Evolutionary conservation across 129 eudicot species (phyloP), one percentile per base, ranked within the genome.

Genomic region (Smallanthus sonchifolius): DNA sequence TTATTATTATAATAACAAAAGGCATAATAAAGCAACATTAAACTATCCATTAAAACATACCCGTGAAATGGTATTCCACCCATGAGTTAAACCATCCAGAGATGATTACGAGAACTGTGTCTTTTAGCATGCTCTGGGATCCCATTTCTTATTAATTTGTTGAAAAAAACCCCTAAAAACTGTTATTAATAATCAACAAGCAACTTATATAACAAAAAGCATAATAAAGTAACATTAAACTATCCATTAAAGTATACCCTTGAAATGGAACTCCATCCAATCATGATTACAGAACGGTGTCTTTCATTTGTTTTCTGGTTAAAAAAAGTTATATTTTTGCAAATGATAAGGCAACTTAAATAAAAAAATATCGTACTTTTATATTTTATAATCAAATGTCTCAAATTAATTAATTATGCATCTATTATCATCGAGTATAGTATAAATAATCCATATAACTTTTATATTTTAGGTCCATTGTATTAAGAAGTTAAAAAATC

Each of bases 51-150:
- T 66, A 34, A 20, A 65, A 54, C 55, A 54, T 66, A 39, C 67
- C 65, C 45, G 55, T 76, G 80, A 66, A 76, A 10, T 76, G 73
- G 80, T 66, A 66, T 66, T 76, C 67, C 67, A 66, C 49, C 72
- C 16, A 49, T n/a, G n/a, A n/a, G n/a, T n/a, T n/a, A n/a, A n/a
- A n/a, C n/a, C n/a, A n/a, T n/a, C n/a, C n/a, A n/a, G n/a, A n/a
- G n/a, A n/a, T n/a, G n/a, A n/a, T n/a, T n/a, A n/a, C n/a, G n/a
- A n/a, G n/a, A n/a, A n/a, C n/a, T n/a, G n/a, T n/a, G n/a, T n/a
- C n/a, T n/a, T n/a, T n/a, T n/a, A n/a, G n/a, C n/a, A n/a, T n/a
- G n/a, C n/a, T n/a, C n/a, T n/a, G n/a, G n/a, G n/a, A n/a, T n/a
- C n/a, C n/a, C n/a, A n/a, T n/a, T n/a, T n/a, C n/a, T n/a, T n/a